phyloP scores from a whole-genome alignment of 2,329 filamentous ascomycete genomes.

The Podosphaera leucotricha region DNA sequence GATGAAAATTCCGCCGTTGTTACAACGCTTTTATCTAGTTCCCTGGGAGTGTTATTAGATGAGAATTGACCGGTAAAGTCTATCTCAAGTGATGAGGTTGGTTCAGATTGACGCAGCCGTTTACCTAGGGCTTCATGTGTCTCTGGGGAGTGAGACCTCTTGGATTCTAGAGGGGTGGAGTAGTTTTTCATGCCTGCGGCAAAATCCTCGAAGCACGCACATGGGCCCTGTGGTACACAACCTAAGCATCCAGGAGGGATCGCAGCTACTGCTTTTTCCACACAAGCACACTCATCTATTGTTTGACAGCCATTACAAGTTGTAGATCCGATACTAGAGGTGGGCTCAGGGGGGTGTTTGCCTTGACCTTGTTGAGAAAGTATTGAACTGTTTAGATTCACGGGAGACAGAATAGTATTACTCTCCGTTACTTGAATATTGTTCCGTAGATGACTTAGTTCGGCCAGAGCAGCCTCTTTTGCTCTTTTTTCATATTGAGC shows the following conservation, averaged over 20 bases:
- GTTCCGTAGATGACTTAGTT: constrained; percentile 17
- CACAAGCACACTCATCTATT: constrained; percentile 31
- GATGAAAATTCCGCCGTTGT: constrained; percentile 26
- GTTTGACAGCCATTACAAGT: constrained; percentile 33
- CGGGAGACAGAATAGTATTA: constrained; percentile 19
- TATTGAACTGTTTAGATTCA: constrained; percentile 11
- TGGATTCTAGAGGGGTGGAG: constrained; percentile 8
- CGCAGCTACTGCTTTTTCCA: constrained; percentile 32
- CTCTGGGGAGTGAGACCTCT: constrained; percentile 14
- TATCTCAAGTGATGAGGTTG: constrained; percentile 32
- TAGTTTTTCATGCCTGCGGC: constrained; percentile 6
- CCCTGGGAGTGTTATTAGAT: constrained; percentile 16
- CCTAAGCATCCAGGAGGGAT: constrained; percentile 36
- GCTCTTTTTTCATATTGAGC: constrained; percentile 17
- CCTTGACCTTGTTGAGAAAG: constrained; percentile 1
- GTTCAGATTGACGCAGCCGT: constrained; percentile 26
- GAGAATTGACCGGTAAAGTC: constrained; percentile 50
- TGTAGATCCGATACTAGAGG: constrained; percentile 14
- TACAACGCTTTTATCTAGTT: constrained; percentile 1
- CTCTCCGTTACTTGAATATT: constrained; percentile 14
- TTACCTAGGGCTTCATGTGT: constrained; percentile 22
- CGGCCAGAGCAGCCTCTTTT: constrained; percentile 21
- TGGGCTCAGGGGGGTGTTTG: constrained; percentile 12
- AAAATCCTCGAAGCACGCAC: constrained; percentile 32
- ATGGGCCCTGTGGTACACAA: constrained; percentile 37